Conservation (phyloP, 805 yeast species). For the Danielia oregonensis region DNA sequence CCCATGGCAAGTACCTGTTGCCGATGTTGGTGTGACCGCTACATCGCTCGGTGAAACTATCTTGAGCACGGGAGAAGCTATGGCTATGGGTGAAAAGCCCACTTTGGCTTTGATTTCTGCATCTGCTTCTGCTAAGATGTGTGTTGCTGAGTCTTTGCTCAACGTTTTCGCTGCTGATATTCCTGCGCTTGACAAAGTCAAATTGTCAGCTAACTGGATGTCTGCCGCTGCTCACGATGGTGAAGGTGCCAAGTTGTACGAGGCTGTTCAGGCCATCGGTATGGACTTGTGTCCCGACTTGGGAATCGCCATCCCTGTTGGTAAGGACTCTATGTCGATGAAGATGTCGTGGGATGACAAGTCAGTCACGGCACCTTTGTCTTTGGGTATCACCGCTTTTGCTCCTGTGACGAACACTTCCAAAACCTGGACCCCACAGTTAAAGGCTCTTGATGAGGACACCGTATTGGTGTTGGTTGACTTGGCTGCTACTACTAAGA, state of each 20-base stretch:
- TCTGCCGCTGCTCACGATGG: conserved; percentile 93
- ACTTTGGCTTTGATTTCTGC: conserved; percentile 82
- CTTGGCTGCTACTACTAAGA: conserved; percentile 51
- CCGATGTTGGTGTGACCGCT: conserved; percentile 95
- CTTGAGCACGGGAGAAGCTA: conserved; percentile 86
- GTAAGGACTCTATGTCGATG: conserved; percentile 99
- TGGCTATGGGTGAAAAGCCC: conserved; percentile 98
- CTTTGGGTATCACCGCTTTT: conserved; percentile 87
- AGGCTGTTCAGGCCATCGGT: conserved; percentile 96
- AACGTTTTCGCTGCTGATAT: conserved; percentile 90
- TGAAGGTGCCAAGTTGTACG: conserved; percentile 92
- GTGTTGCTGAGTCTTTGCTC: conserved; percentile 90
- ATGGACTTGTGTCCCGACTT: conserved; percentile 89
- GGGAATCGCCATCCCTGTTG: conserved; percentile 93
- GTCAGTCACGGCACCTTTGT: conserved; percentile 93
- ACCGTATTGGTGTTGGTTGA: conserved; percentile 77
- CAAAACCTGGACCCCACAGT: conserved; percentile 92
- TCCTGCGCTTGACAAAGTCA: conserved; percentile 65
- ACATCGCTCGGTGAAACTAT: conserved; percentile 78
- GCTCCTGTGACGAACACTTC: conserved; percentile 82
- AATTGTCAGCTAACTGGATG: conserved; percentile 99
- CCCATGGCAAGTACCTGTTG: conserved; percentile 99
- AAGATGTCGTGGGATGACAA: conserved; percentile 94
- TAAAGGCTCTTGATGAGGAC: conserved; percentile 48
- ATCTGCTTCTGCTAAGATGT: conserved; percentile 88